Evolutionary conservation across 768 basidiomycete genomes (phyloP), one percentile per base, ranked within the genome.

Genomic region (Lactarius hengduanensis): DNA sequence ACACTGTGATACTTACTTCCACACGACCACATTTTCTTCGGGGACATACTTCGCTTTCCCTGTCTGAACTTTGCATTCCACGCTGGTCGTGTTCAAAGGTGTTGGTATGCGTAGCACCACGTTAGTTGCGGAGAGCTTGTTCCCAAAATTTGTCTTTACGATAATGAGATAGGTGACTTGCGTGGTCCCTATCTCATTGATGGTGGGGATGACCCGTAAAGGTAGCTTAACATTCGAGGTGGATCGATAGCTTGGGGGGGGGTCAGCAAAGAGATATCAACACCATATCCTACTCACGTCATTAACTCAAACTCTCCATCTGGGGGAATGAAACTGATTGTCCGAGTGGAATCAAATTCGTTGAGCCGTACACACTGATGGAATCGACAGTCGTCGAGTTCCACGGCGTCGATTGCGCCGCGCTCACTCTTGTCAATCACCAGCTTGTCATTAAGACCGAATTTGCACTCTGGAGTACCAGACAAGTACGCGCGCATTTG

Each of bases 221-320:
- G 97, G 97, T 15, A 99, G 81, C 77, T 98, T 98, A 73, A 99
- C 91, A 73, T 98, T 98, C 16, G 93, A 87, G 0, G 97, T 98
- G 16, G 95, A 88, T 30, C 97, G 94, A 73, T 99, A 99, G 72
- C 96, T 98, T 1, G 34, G 9, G 34, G 71, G 22, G 60, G 4
- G 15, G 36, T 45, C 34, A 70, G 36, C n/a, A 45, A 13, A 61
- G 63, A 56, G 54, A 45, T 18, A 53, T 26, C 38, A 26, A 5
- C 36, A 16, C 41, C 54, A 30, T 28, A 36, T 36, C 58, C 28
- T 13, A 77, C 88, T 70, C 62, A 91, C 94, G 87, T 84, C 97
- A 99, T 98, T 45, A 99, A 82, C 77, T 99, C 97, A 71, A 99
- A 99, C 76, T 99, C 97, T 32, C 97, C 97, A 73, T 99, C 97